Conservation (phyloP, 495 filamentous ascomycete species). For the Tuber brumale region DNA sequence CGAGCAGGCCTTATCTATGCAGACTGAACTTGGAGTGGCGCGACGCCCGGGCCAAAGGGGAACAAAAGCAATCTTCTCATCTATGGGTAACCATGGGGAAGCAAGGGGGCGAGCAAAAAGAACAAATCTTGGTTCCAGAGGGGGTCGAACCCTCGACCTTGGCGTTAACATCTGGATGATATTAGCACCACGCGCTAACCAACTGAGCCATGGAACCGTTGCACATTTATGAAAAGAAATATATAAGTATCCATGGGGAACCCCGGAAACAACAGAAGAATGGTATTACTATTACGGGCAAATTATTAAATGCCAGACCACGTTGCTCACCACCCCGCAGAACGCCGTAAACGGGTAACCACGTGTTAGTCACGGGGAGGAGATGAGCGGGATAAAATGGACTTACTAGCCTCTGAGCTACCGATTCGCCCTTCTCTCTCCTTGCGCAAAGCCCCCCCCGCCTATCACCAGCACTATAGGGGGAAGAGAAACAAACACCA, state of each 20-base stretch:
- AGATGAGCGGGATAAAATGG: neutral
- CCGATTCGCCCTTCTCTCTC: neutral
- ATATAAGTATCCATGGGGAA: neutral
- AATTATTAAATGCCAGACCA: neutral
- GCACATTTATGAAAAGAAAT: neutral
- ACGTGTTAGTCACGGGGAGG: neutral
- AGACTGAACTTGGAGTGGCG: neutral
- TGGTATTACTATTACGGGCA: neutral
- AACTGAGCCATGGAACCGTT: slow-evolving; percentile 36
- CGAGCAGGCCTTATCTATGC: neutral
- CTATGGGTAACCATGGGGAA: neutral
- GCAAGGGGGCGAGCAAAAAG: neutral
- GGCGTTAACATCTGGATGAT: slow-evolving; percentile 28
- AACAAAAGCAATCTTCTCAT: neutral
- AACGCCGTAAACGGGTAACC: neutral
- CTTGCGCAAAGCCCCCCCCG: neutral
- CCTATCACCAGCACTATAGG: neutral
- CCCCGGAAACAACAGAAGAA: neutral
- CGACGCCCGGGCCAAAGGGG: neutral
- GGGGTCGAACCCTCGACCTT: slow-evolving; percentile 37
- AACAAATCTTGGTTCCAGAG: slow-evolving; percentile 25
- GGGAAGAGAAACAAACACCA: neutral
- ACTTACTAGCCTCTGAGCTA: neutral
- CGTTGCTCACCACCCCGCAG: neutral
- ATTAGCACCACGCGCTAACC: slow-evolving; percentile 38